These are phyloP conservation scores for Astrephomene gubernaculifera DNA, from an alignment of 139 green algal species.

Conservation along the genomic window DNA sequence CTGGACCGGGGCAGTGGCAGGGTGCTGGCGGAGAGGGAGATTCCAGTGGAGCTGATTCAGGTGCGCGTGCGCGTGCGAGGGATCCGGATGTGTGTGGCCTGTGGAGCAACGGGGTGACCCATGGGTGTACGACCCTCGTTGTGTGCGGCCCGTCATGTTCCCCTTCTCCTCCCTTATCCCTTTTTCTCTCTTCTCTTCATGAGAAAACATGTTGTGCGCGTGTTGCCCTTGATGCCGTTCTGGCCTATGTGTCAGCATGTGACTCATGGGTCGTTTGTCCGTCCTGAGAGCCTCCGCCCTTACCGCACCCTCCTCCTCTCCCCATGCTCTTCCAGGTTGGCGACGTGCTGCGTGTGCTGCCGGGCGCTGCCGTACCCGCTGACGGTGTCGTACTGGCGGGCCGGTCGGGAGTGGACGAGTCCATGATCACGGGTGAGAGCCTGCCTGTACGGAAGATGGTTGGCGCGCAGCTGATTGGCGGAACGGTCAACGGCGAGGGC, in stretches of 20 bases:
- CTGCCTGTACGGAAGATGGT: constrained; percentile 78
- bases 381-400: constrained; percentile 90
- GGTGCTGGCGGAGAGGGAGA: constrained; percentile 76
- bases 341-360: constrained; percentile 73
- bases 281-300: no score
- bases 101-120: neutral
- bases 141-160: no score
- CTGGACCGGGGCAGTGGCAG: constrained; percentile 50
- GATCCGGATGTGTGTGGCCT: no score
- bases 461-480: constrained; percentile 83
- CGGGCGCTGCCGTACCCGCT: constrained; percentile 81
- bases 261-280: no score
- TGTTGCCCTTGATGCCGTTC: no score
- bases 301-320: neutral
- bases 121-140: no score
- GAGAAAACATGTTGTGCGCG: no score
- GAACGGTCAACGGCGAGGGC: constrained; percentile 89
- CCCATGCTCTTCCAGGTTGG: constrained; percentile 35
- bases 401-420: constrained; percentile 89
- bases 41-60: constrained; percentile 85
- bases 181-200: no score
- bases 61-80: no score
- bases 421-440: constrained; percentile 96
- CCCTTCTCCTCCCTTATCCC: no score
- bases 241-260: no score